Evolutionary conservation across 441 rosid genomes (phyloP), one percentile per base, ranked within the genome.

Genomic region (Erodium chrysanthum): DNA sequence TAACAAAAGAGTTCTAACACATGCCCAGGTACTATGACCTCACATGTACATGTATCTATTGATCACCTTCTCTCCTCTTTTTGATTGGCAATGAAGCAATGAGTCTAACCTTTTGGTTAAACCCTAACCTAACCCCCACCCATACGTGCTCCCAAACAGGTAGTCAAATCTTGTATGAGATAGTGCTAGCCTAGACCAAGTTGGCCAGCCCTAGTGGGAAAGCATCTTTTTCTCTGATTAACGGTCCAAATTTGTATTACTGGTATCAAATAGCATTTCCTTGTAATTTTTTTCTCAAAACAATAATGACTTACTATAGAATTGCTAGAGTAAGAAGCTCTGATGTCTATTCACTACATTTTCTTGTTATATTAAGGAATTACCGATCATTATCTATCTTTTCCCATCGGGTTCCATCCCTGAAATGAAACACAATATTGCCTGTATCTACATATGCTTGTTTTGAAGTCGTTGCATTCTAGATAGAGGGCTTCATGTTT

Each of bases 1-100:
- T 65, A 77, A 80, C 71, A 83, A 74, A 76, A 78, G 90, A 71
- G 74, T 86, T 69, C 76, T 95, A 66, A 82, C 96, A 5, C 97
- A 82, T 86, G 78, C 84, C 23, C 99, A 95, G 97, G 97, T 95
- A 73, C 62, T 50, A 31, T 15, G 15, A 60, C 18, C 64, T 25
- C 17, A 5, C 21, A n/a, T 23, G 20, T 48, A 48, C 56, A 48
- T 15, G 3, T 44, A 58, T 60, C 64, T 60, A 7, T 58, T 58
- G 63, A 58, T 4, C 29, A 27, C 29, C 29, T 27, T 29, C 33
- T 29, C 33, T 29, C 33, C 5, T 6, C 5, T 6, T 29, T 6
- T 4, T 6, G 3, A 29, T 29, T 6, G 33, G 33, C 33, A 29
- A 29, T 2, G 5, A 29, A 29, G 33, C 33, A 29, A 29, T 1